Percentiles rank a stretch among this genome's conserved stretches.
Evolutionary conservation across 768 basidiomycete genomes (phyloP).

Genomic region (Boletales sp.): DNA sequence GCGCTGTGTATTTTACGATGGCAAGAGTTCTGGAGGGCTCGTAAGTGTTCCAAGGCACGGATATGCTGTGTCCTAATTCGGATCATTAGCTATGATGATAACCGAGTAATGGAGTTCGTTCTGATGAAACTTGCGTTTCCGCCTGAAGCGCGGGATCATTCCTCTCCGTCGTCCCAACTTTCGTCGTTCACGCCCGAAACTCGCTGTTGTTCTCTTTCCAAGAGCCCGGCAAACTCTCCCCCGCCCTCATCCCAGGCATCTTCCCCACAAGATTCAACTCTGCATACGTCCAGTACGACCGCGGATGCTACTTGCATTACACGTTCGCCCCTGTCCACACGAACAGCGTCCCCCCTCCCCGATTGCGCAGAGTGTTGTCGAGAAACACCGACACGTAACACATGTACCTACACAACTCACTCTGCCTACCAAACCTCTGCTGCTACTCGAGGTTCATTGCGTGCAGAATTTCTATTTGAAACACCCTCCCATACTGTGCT

Average conservation of each 20-base stretch:
- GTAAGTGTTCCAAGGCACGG: slow-evolving; percentile 32
- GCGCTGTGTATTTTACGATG: slow-evolving; percentile 74
- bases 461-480: slow-evolving; percentile 10
- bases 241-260: slow-evolving; percentile 26
- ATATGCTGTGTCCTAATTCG: slow-evolving; percentile 2
- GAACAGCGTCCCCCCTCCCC: slow-evolving; percentile 19
- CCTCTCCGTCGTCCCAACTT: slow-evolving; percentile 16
- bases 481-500: slow-evolving; percentile 1
- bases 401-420: not conserved
- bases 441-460: slow-evolving; percentile 5
- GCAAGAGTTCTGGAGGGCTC: slow-evolving; percentile 54
- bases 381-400: slow-evolving; percentile 12
- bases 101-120: slow-evolving; percentile 65
- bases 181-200: slow-evolving; percentile 12
- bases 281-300: slow-evolving; percentile 2
- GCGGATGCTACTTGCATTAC: slow-evolving; percentile 9
- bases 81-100: slow-evolving; percentile 49
- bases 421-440: slow-evolving; percentile 5
- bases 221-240: slow-evolving; percentile 27
- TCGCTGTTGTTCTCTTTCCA: slow-evolving; percentile 16
- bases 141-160: slow-evolving; percentile 39
- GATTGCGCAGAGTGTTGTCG: slow-evolving; percentile 12
- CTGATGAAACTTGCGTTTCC: slow-evolving; percentile 67
- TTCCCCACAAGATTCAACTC: slow-evolving; percentile 25
- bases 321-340: slow-evolving; percentile 22